phyloP scores from a whole-genome alignment of 352 stramenopile genomes.

The Globisporangium nodosum region DNA sequence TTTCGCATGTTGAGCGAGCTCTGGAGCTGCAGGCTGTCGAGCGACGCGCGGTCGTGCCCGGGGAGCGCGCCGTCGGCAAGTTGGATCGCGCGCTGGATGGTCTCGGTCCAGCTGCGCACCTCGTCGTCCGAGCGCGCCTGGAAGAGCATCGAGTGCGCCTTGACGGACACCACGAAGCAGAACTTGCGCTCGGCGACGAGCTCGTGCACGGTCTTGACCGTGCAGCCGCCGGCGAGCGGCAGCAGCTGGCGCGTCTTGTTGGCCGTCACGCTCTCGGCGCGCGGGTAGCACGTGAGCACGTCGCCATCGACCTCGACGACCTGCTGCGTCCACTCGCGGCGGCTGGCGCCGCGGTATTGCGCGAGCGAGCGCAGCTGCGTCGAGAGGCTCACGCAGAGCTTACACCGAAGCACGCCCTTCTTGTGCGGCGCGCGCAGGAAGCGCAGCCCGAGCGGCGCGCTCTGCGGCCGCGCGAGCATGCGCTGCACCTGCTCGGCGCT shows the following conservation, averaged over 20 bases:
- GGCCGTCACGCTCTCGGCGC: conserved; percentile 15
- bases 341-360: conserved; percentile 27
- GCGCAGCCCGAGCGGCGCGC: conserved; percentile 34
- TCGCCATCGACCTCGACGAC: conserved; percentile 61
- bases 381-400: conserved; percentile 43
- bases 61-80: conserved; percentile 58
- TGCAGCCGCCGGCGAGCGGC: conserved; percentile 35
- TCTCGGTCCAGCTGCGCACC: conserved; percentile 44
- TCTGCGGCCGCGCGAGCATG: conserved; percentile 26
- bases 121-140: conserved; percentile 49
- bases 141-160: conserved; percentile 58
- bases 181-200: conserved; percentile 50
- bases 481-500: conserved; percentile 30
- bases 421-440: conserved; percentile 46
- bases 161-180: conserved; percentile 65
- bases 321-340: conserved; percentile 51
- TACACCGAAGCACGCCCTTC: conserved; percentile 41
- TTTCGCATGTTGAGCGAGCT: conserved; percentile 51
- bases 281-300: conserved; percentile 40
- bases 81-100: conserved; percentile 63
- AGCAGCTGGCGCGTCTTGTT: conserved; percentile 36
- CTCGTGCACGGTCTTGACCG: conserved; percentile 61
- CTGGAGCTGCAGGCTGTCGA: conserved; percentile 46
- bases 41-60: conserved; percentile 28
- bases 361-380: conserved; percentile 59